These are phyloP conservation scores for Polysphondylium violaceum DNA, from an alignment of 78 protist species.

Conservation along the genomic window DNA sequence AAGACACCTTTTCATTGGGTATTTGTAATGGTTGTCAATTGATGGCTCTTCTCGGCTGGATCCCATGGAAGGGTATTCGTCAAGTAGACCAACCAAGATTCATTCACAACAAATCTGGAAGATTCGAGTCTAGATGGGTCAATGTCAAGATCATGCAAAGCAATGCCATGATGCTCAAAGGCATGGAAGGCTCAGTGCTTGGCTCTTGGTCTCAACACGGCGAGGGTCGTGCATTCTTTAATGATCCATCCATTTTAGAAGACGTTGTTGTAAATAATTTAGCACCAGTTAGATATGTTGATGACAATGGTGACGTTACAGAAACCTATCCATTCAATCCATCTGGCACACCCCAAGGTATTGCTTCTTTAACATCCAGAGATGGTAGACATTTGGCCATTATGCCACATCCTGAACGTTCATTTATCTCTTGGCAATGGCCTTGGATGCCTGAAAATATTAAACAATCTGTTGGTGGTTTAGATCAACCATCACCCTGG, in stretches of 20 bases:
- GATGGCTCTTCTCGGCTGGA: slow-evolving; percentile 90
- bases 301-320: slow-evolving; percentile 84
- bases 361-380: slow-evolving; percentile 86
- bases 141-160: slow-evolving; percentile 70
- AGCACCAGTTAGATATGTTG: slow-evolving; percentile 91
- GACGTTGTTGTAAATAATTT: slow-evolving; percentile 3
- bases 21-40: slow-evolving; percentile 98
- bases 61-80: slow-evolving; percentile 59
- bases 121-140: slow-evolving; percentile 91
- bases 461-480: slow-evolving; percentile 16
- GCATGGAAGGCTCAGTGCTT: slow-evolving; percentile 83
- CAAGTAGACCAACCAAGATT: slow-evolving; percentile 86
- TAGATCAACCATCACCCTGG: slow-evolving; percentile 77
- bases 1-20: slow-evolving; percentile 95
- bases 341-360: slow-evolving; percentile 93
- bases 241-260: slow-evolving; percentile 19
- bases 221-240: slow-evolving; percentile 86
- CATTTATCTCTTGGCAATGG: slow-evolving; percentile 73
- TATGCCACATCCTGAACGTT: slow-evolving; percentile 98
- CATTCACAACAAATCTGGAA: slow-evolving; percentile 90
- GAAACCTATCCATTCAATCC: slow-evolving; percentile 94
- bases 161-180: slow-evolving; percentile 86
- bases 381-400: slow-evolving; percentile 94
- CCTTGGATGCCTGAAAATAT: slow-evolving; percentile 73
- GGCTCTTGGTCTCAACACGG: slow-evolving; percentile 94